phyloP scores from a whole-genome alignment of 2,329 filamentous ascomycete genomes.

The Fusarium sp. region DNA sequence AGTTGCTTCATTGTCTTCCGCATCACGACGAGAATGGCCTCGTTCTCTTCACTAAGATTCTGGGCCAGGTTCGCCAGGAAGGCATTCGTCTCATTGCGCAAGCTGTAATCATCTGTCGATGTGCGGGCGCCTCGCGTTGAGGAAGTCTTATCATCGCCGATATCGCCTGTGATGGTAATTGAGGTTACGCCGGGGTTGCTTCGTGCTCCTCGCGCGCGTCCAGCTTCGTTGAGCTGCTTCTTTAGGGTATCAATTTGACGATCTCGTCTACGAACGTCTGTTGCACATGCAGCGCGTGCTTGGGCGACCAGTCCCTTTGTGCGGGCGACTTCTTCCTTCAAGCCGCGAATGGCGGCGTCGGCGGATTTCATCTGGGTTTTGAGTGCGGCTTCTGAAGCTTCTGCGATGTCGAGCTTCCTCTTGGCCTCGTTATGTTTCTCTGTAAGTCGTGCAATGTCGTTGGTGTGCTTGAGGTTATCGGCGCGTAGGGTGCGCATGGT shows the following conservation, averaged over 20 bases:
- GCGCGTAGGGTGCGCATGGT: conserved; percentile 81
- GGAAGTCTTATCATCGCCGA: conserved; percentile 61
- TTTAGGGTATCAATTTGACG: conserved; percentile 90
- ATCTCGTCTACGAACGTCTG: conserved; percentile 91
- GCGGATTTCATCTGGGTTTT: conserved; percentile 77
- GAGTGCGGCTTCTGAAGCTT: conserved; percentile 77
- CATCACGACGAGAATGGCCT: conserved; percentile 79
- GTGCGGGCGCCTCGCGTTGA: conserved; percentile 35
- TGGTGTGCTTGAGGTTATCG: conserved; percentile 78
- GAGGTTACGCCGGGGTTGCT: conserved; percentile 66
- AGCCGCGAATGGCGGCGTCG: conserved; percentile 77
- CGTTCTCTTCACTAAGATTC: conserved; percentile 91
- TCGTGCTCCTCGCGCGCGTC: conserved; percentile 68
- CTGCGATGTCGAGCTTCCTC: conserved; percentile 67
- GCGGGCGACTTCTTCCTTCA: conserved; percentile 85
- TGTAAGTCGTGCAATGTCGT: conserved; percentile 71
- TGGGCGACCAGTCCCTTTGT: conserved; percentile 85
- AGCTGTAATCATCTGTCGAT: conserved; percentile 67
- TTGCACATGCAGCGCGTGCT: conserved; percentile 86
- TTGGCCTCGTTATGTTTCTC: conserved; percentile 67
- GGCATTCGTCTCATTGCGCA: conserved; percentile 89
- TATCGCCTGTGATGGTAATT: conserved; percentile 68
- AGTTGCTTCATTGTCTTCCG: conserved; percentile 77
- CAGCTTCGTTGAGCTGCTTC: conserved; percentile 81
- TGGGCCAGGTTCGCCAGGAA: conserved; percentile 89